phyloP scores from a whole-genome alignment of 768 basidiomycete genomes.

The Hypholoma fasciculare region DNA sequence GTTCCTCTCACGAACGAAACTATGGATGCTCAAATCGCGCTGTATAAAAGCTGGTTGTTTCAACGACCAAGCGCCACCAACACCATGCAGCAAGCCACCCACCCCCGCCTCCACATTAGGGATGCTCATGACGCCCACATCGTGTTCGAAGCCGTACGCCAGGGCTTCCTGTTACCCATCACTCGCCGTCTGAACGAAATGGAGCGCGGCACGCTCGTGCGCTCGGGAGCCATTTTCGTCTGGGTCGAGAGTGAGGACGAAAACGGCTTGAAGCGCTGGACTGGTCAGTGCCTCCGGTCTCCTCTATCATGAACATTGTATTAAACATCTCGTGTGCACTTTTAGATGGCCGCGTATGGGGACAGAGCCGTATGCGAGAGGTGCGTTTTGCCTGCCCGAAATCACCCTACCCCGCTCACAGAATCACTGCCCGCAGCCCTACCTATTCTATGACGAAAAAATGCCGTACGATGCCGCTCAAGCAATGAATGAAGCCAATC shows the following conservation, averaged over 20 bases:
- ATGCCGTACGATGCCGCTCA: constrained; percentile 43
- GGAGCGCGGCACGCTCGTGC: constrained; percentile 54
- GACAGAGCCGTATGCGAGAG: constrained; percentile 67
- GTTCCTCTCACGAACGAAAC: constrained; percentile 29
- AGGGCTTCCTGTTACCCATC: constrained; percentile 51
- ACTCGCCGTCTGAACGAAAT: constrained; percentile 60
- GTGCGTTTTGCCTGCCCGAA: constrained; percentile 24
- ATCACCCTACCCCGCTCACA: constrained; percentile 3
- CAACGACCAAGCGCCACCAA: constrained; percentile 1
- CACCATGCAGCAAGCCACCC: constrained; percentile 61
- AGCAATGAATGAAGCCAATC: constrained; percentile 33
- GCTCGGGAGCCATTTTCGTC: constrained; percentile 64
- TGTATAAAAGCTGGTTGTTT: constrained; percentile 22
- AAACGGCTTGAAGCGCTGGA: constrained; percentile 66
- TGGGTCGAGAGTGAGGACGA: constrained; percentile 74
- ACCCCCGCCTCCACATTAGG: constrained; percentile 63
- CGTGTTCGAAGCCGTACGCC: constrained; percentile 65
- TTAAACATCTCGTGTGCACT: neutral
- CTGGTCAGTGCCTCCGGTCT: constrained; percentile 32
- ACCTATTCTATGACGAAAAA: constrained; percentile 70
- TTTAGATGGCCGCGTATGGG: constrained; percentile 66
- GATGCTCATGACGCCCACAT: constrained; percentile 67
- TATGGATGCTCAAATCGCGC: constrained; percentile 15
- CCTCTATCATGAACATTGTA: neutral
- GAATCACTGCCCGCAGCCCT: constrained; percentile 43